Evolutionary conservation across 768 basidiomycete genomes (phyloP), one percentile per base, ranked within the genome.

Genomic region (Amanita subjunquillea): DNA sequence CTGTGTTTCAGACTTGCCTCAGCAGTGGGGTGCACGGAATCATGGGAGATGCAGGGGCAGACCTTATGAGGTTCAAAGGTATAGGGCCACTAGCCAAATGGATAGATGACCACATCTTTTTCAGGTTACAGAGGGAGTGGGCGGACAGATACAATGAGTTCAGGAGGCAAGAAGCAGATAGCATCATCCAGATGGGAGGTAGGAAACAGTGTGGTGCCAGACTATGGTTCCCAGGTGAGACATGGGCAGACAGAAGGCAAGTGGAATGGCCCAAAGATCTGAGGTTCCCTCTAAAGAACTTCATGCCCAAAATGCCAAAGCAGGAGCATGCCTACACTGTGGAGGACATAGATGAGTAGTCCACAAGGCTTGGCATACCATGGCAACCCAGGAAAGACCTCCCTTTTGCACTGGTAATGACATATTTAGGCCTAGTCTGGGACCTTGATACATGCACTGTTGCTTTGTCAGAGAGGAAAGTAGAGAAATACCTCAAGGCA

Each of bases 341-440:
- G 7, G 51, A 23, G 0, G 72, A 76, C 54, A 71, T 77, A 23
- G 63, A 76, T 41, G 6, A 2, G 0, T 25, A 73, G 0, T 71
- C 71, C 0, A 13, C 46, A 0, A 0, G 37, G 0, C 58, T 67
- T 6, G 66, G 68, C 0, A 65, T 67, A 17, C 62, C 60, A 1
- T 67, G 66, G 63, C 60, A 68, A 50, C 4, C 8, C 0, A 42
- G 53, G 0, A 68, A 66, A 34, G 53, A 53, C 6, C 38, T 61
- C 0, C 59, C 54, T 1, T 68, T 58, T 7, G 12, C 27, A 4
- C 2, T 23, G 0, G 4, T 2, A 0, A 54, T 54, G 0, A 54
- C 56, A 0, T 69, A 59, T 40, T 9, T 68, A 3, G 65, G 68
- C 7, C 57, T 66, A 15, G 12, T 36, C 0, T 68, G 68, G 67